Percentiles rank a stretch among this genome's conserved stretches.
phyloP scores from a whole-genome alignment of 2,329 filamentous ascomycete species.

The Pyrenophora tritici-repentis region DNA sequence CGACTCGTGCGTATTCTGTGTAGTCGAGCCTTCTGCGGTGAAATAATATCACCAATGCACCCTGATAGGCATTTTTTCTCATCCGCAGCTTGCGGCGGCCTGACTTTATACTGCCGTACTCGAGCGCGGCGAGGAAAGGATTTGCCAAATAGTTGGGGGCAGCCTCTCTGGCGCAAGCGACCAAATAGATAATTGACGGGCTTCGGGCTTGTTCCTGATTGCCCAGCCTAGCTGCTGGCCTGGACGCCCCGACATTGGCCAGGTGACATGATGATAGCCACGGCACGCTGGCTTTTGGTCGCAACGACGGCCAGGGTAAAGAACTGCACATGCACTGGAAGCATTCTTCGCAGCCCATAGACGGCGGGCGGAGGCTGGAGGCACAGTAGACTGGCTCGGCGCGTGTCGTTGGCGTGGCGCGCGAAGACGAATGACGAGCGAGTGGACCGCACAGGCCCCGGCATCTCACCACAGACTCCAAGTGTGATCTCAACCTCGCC shows the following conservation, averaged over 20 bases:
- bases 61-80: too few species aligned
- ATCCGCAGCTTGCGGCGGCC: too few species aligned
- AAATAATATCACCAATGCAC: too few species aligned
- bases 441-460: conserved; percentile 18
- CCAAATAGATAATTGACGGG: conserved; percentile 32
- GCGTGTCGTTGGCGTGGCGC: conserved; percentile 2
- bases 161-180: conserved; percentile 20
- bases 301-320: neutral
- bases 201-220: conserved; percentile 27
- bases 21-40: too few species aligned
- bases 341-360: too few species aligned
- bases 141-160: neutral
- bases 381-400: too few species aligned
- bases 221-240: conserved; percentile 25
- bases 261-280: conserved; percentile 20
- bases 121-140: conserved; percentile 2
- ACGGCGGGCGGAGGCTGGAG: too few species aligned
- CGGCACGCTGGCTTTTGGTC: conserved; percentile 4
- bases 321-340: neutral
- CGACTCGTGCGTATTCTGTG: neutral
- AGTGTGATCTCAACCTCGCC: conserved; percentile 25
- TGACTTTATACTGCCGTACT: too few species aligned
- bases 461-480: conserved; percentile 24
- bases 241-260: conserved; percentile 15
- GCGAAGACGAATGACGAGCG: conserved; percentile 17